Conservation (phyloP, 305 asterid species). For the Caryopteris hybrid region DNA sequence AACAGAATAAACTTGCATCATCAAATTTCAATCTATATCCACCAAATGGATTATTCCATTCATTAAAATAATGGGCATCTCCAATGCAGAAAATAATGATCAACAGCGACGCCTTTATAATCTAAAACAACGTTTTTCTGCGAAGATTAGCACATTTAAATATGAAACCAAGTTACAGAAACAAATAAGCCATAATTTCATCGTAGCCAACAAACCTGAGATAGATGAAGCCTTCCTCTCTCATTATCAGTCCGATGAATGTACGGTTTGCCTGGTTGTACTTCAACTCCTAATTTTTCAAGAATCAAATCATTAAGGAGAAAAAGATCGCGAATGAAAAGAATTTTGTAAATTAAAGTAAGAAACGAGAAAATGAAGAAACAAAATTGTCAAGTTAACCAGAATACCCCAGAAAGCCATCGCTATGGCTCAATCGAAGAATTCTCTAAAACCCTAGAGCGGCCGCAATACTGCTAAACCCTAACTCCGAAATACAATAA, state of each 20-base stretch:
- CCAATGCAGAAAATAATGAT: not conserved
- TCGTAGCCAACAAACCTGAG: constrained; percentile 54
- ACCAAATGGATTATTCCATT: not conserved
- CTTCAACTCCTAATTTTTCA: constrained; percentile 59
- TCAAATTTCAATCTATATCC: not conserved
- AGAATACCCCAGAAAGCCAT: constrained; percentile 94
- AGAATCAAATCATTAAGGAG: not conserved
- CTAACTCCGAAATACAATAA: constrained; percentile 10
- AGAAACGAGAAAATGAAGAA: not conserved
- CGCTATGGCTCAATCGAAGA: constrained; percentile 28
- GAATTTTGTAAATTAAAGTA: not conserved
- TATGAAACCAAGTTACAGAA: not conserved
- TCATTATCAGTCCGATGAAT: constrained; percentile 35
- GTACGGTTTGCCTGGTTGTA: constrained; percentile 63
- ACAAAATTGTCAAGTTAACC: not conserved
- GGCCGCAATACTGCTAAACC: constrained; percentile 25
- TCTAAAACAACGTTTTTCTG: not conserved
- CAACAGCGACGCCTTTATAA: not conserved
- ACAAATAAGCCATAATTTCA: not conserved
- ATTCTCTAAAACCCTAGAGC: constrained; percentile 41
- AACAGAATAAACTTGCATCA: constrained; percentile 9
- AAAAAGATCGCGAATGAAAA: not conserved
- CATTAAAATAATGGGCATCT: not conserved
- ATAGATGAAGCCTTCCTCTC: constrained; percentile 69
- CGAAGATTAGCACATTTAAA: not conserved